Evolutionary conservation across 2,329 filamentous ascomycete genomes (phyloP), one percentile per base, ranked within the genome.

Genomic region (Penicillium polonicum): DNA sequence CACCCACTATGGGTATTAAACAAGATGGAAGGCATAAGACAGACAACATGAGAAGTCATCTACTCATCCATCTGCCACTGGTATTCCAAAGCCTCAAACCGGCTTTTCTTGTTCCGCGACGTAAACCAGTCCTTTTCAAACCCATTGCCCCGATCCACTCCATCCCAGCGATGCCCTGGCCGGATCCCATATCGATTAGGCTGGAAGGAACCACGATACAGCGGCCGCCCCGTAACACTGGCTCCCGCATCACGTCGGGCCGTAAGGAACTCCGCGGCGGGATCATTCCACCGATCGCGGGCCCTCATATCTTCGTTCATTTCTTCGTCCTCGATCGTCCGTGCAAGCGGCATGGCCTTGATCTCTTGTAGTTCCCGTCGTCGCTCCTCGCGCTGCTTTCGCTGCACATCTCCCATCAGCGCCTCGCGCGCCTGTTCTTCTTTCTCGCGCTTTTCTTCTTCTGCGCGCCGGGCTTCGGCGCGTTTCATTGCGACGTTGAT

Each of bases 41-140:
- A 44, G 31, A 44, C 23, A 33, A 45, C 35, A 21, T 19, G 25
- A 49, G 17, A 49, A 38, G 42, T 25, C 48, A 53, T 57, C 50
- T 82, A 94, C 75, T 92, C 90, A 77, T 97, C 94, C 88, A 95
- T 94, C 80, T 97, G 91, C 94, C 93, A 99, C 33, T 89, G 86
- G 75, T 97, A 97, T 68, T 93, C 87, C 69, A 97, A 75, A 33
- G 88, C 88, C 74, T 90, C 89, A 66, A 89, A 86, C 72, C 92
- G 86, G 68, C 87, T 86, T 65, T 85, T 85, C 65, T 86, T 81
- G 73, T 97, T 97, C 64, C 92, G 80, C 2, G 92, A 90, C 72
- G 89, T 91, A 78, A 97, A 97, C 78, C 92, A 89, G 71, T 97
- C 88, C 61, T 85, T 89, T 78, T 99, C 94, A 72, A 97, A 97